Evolutionary conservation across 768 basidiomycete genomes (phyloP).

Genomic region (Cyathus striatus): DNA sequence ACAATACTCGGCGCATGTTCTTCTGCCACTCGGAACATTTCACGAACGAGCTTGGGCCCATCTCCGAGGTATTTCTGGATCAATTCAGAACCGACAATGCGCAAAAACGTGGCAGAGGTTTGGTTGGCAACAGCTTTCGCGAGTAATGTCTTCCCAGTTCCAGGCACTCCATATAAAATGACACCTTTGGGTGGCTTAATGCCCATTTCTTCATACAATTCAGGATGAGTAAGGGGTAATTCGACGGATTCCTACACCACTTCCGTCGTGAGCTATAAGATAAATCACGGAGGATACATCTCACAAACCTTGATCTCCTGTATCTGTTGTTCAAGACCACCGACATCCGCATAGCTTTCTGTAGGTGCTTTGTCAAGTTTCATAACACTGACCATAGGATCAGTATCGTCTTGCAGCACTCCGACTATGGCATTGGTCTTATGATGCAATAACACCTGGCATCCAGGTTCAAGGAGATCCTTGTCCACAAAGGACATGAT

Average conservation of each 20-base stretch:
- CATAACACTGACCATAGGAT: constrained; percentile 98
- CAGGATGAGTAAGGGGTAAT: constrained; percentile 94
- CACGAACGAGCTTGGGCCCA: constrained; percentile 95
- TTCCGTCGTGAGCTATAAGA: constrained; percentile 5
- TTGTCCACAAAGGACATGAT: constrained; percentile 99
- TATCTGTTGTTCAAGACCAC: constrained; percentile 94
- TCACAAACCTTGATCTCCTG: constrained; percentile 93
- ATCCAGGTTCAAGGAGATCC: constrained; percentile 93
- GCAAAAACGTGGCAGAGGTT: constrained; percentile 96
- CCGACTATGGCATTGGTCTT: constrained; percentile 94
- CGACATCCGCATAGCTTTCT: constrained; percentile 97
- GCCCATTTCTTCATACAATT: constrained; percentile 99
- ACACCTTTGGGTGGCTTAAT: constrained; percentile 99
- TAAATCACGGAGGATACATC: no score
- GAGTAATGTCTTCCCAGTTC: constrained; percentile 95
- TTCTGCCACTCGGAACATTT: constrained; percentile 94
- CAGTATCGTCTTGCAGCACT: constrained; percentile 90
- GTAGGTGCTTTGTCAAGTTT: constrained; percentile 99
- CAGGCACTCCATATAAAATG: constrained; percentile 97
- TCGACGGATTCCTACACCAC: constrained; percentile 89
- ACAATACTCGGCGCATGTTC: constrained; percentile 98
- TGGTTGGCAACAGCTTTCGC: constrained; percentile 98
- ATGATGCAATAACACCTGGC: constrained; percentile 92
- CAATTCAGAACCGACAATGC: constrained; percentile 95
- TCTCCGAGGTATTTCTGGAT: constrained; percentile 99